Evolutionary conservation across 148 eudicot species (phyloP), one percentile per base, ranked within the genome.

Genomic region (Heliosperma pusillum): DNA sequence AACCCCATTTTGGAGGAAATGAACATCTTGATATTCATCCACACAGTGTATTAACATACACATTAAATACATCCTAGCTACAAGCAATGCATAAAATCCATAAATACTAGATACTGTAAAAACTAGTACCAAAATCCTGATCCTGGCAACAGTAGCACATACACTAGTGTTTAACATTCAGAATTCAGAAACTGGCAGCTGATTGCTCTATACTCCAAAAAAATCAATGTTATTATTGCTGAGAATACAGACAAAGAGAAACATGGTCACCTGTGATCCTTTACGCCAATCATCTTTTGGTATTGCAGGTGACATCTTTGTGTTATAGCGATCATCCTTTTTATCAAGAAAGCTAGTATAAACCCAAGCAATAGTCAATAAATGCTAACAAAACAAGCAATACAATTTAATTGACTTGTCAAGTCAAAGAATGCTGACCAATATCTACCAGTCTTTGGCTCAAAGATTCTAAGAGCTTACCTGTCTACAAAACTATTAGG

Each of bases 401-500:
- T 29, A 68, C 27, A 74, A 58, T 30, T 52, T 50, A 75, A 53
- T 45, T 61, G 26, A 64, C 24, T 42, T 17, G 40, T 62, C 12
- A 63, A 69, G 44, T 13, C 57, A 53, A 42, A 70, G n/a, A 61
- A 69, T 55, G 26, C 53, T n/a, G n/a, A 45, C 16, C 2, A 58
- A 19, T 1, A 63, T 60, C 22, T 68, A 22, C 63, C 25, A 65
- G 15, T 66, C 30, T 58, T 57, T 16, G 36, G 47, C 15, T 19
- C 22, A 42, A 30, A 26, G 57, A 47, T 74, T 20, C 4, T 0
- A 42, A 8, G 16, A 22, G 74, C 53, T 74, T 79, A 90, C 97
- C 98, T 91, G 90, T 94, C 98, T 58, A 94, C 93, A 81, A 91
- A 94, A 79, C 98, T 94, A 72, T 67, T 91, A 60, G 90, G 84